Conservation (phyloP, 345 rosid genomes). For the Passiflora organensis region DNA sequence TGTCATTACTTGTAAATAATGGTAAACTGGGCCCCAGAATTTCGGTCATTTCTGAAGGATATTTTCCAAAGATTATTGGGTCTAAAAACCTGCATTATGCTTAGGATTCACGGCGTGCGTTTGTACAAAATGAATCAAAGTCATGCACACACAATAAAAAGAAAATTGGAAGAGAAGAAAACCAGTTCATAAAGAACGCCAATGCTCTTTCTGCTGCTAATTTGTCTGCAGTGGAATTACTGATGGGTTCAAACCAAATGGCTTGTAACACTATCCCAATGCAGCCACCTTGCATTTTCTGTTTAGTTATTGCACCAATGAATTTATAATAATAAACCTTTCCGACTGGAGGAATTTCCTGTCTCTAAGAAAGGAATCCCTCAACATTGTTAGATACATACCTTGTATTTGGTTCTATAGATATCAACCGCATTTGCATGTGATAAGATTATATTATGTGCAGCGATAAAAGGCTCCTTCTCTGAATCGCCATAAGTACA, state of each 20-base stretch:
- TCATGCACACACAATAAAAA: neutral
- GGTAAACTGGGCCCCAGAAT: constrained; percentile 13
- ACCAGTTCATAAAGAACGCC: constrained; percentile 16
- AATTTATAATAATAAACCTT: no score
- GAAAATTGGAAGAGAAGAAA: neutral
- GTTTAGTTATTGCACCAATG: no score
- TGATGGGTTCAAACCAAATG: constrained; percentile 14
- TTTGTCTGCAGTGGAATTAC: constrained; percentile 15
- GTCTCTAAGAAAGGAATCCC: fast-evolving
- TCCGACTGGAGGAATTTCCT: no score
- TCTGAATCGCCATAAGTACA: constrained; percentile 16
- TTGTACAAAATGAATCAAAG: neutral
- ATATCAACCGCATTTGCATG: constrained; percentile 18
- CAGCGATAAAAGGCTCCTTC: constrained; percentile 18
- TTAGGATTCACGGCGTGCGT: no score
- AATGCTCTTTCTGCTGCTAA: constrained; percentile 15
- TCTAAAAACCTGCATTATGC: constrained; percentile 16
- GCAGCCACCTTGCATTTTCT: constrained; percentile 15
- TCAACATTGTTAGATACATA: constrained; percentile 1
- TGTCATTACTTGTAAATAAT: constrained; percentile 5
- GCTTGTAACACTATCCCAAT: constrained; percentile 15
- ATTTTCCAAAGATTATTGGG: constrained; percentile 12
- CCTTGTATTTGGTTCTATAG: constrained; percentile 22
- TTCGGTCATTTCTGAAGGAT: constrained; percentile 18
- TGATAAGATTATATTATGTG: constrained; percentile 19